Evolutionary conservation across 2,329 filamentous ascomycete species (phyloP).

Genomic region (Trichoderma asperellum): DNA sequence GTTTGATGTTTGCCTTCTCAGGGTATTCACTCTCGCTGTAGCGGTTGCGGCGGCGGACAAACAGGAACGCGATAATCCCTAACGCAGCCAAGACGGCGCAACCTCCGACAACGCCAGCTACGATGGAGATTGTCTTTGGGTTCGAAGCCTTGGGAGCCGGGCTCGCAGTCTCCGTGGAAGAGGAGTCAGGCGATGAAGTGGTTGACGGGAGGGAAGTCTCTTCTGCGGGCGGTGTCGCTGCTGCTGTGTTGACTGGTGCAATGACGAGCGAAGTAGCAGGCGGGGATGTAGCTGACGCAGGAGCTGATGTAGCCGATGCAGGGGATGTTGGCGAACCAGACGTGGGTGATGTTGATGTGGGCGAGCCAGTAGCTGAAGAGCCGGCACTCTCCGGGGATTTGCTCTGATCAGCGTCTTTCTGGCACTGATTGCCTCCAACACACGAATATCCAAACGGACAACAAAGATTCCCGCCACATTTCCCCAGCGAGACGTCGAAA

Average conservation of each 20-base stretch:
- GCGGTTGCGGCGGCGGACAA: constrained; percentile 41
- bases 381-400: constrained; percentile 40
- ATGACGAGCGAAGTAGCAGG: background rate
- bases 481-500: constrained; percentile 57
- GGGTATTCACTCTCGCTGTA: background rate
- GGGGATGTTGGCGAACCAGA: constrained; percentile 30
- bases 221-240: background rate
- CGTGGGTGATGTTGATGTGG: constrained; percentile 33
- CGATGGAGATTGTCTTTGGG: constrained; percentile 45
- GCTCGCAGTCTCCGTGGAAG: constrained; percentile 14
- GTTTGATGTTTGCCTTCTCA: constrained; percentile 33
- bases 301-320: constrained; percentile 30
- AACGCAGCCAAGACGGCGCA: constrained; percentile 48
- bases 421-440: constrained; percentile 54
- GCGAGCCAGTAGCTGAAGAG: constrained; percentile 16
- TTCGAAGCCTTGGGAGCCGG: constrained; percentile 30
- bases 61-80: constrained; percentile 47
- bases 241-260: background rate
- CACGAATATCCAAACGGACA: constrained; percentile 77
- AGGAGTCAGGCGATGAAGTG: background rate
- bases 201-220: background rate
- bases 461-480: constrained; percentile 62
- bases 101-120: constrained; percentile 55
- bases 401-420: constrained; percentile 56
- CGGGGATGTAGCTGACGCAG: constrained; percentile 32